Percentiles rank a stretch among this genome's conserved stretches.
phyloP scores from a whole-genome alignment of 805 yeast genomes.

The Sugiyamaella smithiae region DNA sequence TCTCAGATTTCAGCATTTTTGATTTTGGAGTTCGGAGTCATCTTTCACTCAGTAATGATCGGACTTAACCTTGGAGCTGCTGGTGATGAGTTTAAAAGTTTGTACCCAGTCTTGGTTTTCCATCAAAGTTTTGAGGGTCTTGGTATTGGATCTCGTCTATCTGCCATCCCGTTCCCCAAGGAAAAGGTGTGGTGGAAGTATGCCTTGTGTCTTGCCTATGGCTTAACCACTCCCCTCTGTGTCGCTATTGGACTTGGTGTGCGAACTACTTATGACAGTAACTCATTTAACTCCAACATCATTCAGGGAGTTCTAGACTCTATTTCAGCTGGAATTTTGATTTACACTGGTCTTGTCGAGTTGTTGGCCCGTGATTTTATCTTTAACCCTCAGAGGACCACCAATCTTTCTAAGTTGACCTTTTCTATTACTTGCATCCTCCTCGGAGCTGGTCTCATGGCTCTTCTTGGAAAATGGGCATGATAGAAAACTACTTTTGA shows the following conservation, averaged over 20 bases:
- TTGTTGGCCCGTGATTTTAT: slow-evolving; percentile 71
- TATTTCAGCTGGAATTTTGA: slow-evolving; percentile 66
- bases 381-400: slow-evolving; percentile 41
- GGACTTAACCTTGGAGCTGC: slow-evolving; percentile 66
- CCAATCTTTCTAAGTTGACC: slow-evolving; percentile 41
- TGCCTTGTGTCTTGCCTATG: slow-evolving; percentile 48
- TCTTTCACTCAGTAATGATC: slow-evolving; percentile 73
- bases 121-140: slow-evolving; percentile 80
- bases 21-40: slow-evolving; percentile 66
- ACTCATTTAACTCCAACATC: slow-evolving; percentile 51
- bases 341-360: slow-evolving; percentile 73
- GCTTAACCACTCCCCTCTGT: slow-evolving; percentile 63
- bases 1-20: slow-evolving; percentile 46
- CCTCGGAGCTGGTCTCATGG: slow-evolving; percentile 68
- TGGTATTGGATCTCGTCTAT: slow-evolving; percentile 70
- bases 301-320: slow-evolving; percentile 66
- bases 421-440: slow-evolving; percentile 44
- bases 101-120: slow-evolving; percentile 64
- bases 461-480: slow-evolving; percentile 75
- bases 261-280: slow-evolving; percentile 53
- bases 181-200: slow-evolving; percentile 50
- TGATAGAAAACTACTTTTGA: too few species aligned
- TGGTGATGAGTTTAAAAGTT: slow-evolving; percentile 60
- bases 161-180: slow-evolving; percentile 55
- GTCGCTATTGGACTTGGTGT: slow-evolving; percentile 77